Conservation (phyloP, 345 rosid genomes). For the Gossypium arboreum region DNA sequence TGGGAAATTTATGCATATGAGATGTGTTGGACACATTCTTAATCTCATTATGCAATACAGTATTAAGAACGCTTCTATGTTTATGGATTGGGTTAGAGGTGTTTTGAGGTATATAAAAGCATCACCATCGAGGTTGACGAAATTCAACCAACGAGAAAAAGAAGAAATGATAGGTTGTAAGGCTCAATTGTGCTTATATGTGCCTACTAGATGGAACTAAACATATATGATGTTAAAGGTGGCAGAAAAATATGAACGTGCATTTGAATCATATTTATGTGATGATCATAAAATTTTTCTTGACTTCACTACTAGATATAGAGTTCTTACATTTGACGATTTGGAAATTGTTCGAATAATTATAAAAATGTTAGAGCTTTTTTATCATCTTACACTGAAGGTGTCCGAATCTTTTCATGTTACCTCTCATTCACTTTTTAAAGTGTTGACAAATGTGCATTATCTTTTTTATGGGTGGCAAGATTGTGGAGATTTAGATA, state of each 20-base stretch:
- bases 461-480: background rate
- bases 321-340: background rate
- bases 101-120: too few species aligned
- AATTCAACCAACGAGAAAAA: too few species aligned
- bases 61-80: too few species aligned
- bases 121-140: background rate
- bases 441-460: too few species aligned
- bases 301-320: background rate
- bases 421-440: background rate
- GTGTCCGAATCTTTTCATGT: background rate
- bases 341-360: background rate
- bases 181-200: background rate
- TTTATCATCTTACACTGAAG: background rate
- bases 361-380: too few species aligned
- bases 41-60: background rate
- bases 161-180: background rate
- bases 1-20: background rate
- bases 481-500: background rate
- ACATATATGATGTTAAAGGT: background rate
- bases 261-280: background rate
- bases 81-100: background rate
- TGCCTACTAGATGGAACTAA: background rate
- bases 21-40: background rate
- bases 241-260: background rate
- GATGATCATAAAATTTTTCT: background rate